phyloP scores from a whole-genome alignment of 2,329 filamentous ascomycete species.

The Ascochyta clinopodiicola region DNA sequence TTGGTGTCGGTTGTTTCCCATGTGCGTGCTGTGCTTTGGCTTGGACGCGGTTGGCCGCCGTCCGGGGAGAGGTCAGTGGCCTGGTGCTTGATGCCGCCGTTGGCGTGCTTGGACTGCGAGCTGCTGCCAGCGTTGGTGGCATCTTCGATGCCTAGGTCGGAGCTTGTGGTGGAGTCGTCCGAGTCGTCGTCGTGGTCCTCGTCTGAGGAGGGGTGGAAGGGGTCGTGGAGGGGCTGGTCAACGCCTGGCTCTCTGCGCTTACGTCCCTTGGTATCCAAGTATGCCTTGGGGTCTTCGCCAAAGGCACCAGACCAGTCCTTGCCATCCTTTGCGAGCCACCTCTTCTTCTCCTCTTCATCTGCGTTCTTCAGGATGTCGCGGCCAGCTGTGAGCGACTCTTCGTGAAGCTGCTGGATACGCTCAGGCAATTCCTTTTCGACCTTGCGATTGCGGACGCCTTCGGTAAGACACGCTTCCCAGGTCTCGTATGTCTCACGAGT shows the following conservation, averaged over 20 bases:
- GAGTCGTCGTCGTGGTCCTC: slow-evolving; percentile 50
- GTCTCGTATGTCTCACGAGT: slow-evolving; percentile 91
- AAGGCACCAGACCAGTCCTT: slow-evolving; percentile 89
- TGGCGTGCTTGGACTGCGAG: slow-evolving; percentile 19
- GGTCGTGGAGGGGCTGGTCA: slow-evolving; percentile 60
- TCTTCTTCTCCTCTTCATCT: slow-evolving; percentile 72
- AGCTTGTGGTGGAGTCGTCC: slow-evolving; percentile 50
- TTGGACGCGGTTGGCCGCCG: slow-evolving; percentile 25
- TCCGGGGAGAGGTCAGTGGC: slow-evolving; percentile 41
- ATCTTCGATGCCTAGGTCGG: slow-evolving; percentile 67
- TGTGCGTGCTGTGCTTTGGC: slow-evolving; percentile 38
- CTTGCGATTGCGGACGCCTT: slow-evolving; percentile 77
- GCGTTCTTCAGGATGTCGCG: slow-evolving; percentile 80
- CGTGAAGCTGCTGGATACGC: slow-evolving; percentile 76
- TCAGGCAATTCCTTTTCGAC: slow-evolving; percentile 78
- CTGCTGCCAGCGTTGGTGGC: slow-evolving; percentile 46
- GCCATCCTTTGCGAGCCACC: slow-evolving; percentile 80
- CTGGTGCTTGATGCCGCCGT: slow-evolving; percentile 32
- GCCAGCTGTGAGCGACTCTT: slow-evolving; percentile 78
- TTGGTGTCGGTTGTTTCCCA: slow-evolving; percentile 29
- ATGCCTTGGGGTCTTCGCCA: slow-evolving; percentile 73
- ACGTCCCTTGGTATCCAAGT: slow-evolving; percentile 59
- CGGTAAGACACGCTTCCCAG: slow-evolving; percentile 89
- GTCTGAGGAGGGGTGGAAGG: slow-evolving; percentile 55
- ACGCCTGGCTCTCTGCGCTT: slow-evolving; percentile 64